These are phyloP conservation scores for Lolium multiflorum DNA, from an alignment of 176 grass and related monocot genomes.

Conservation along the genomic window DNA sequence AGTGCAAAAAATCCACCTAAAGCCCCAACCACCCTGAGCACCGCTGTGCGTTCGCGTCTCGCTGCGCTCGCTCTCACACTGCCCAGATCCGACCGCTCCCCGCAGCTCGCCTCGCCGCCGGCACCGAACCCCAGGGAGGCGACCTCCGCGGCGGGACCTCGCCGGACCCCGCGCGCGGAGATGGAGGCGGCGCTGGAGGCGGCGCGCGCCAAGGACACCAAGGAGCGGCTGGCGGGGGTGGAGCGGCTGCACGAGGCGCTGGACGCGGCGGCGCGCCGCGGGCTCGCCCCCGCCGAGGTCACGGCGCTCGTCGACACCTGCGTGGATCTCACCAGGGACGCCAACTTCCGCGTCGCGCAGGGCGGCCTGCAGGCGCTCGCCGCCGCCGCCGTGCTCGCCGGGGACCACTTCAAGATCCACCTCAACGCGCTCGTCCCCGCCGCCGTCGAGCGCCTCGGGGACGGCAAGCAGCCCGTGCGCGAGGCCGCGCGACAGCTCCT, in stretches of 20 bases:
- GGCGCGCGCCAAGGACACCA: constrained; percentile 85
- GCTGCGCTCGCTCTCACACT: constrained; percentile 54
- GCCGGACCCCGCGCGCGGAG: constrained; percentile 21
- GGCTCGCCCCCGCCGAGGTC: constrained; percentile 64
- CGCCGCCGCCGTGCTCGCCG: constrained; percentile 81
- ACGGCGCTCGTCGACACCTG: constrained; percentile 83
- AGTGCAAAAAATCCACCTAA: constrained; percentile 44
- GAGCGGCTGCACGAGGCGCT: constrained; percentile 91
- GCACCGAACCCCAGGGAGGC: neutral
- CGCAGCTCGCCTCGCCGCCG: constrained; percentile 27
- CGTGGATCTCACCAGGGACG: constrained; percentile 84
- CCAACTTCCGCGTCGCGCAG: constrained; percentile 90
- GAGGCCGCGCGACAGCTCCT: constrained; percentile 81
- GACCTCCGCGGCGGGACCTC: neutral
- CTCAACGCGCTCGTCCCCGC: constrained; percentile 84
- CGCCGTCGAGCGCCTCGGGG: constrained; percentile 83
- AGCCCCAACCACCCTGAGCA: constrained; percentile 55
- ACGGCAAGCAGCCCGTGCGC: constrained; percentile 91
- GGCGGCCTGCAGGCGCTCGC: constrained; percentile 91
- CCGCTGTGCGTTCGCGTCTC: constrained; percentile 41
- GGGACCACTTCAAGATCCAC: constrained; percentile 93
- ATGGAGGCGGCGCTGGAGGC: constrained; percentile 99
- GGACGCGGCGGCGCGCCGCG: constrained; percentile 66
- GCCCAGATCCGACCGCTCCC: constrained; percentile 51
- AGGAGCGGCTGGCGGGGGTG: constrained; percentile 85